Evolutionary conservation across 2,329 filamentous ascomycete genomes (phyloP), one percentile per base, ranked within the genome.

Genomic region (Emmonsia crescens): DNA sequence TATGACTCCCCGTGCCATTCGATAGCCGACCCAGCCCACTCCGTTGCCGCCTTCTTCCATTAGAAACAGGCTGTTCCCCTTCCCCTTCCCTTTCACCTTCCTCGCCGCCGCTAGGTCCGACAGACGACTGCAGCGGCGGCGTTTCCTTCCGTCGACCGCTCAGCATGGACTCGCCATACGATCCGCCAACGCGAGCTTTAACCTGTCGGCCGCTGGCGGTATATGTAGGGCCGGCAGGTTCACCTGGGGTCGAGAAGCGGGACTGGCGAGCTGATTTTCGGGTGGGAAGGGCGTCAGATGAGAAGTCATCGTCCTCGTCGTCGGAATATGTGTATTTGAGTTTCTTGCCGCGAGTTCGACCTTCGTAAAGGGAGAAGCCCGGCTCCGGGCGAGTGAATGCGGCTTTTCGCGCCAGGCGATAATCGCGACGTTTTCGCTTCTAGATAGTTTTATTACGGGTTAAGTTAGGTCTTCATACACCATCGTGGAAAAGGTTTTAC

Each of bases 251-350:
- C 65, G 85, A 85, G 10, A 85, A 82, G 46, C 87, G 83, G 1
- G 89, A 91, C 2, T 68, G 67, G 66, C 93, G 78, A 10, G 77
- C 78, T 4, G 84, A 86, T 55, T 81, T 78, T 52, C 83, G 85
- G 21, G 85, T 90, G 6, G 86, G 83, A 19, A n/a, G 5, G 21
- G 78, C 77, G 63, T 79, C 92, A 72, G 73, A 83, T 59, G 77
- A 80, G 55, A 85, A 84, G 19, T 87, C 85, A 42, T 87, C 87
- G 67, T 95, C 90, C 29, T 95, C 90, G 59, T 95, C 90, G 59
- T 96, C 92, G 0, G 91, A 95, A 71, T 89, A 99, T 0, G 91
- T 99, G 72, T 99, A 99, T 75, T 92, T 95, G 77, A 96, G 89
- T 64, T 93, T 89, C 79, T 99, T 97, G 61, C 94, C 94, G 63